Base-by-base conservation (phyloP, 768 basidiomycete genomes). In the Suillus subaureus region DNA sequence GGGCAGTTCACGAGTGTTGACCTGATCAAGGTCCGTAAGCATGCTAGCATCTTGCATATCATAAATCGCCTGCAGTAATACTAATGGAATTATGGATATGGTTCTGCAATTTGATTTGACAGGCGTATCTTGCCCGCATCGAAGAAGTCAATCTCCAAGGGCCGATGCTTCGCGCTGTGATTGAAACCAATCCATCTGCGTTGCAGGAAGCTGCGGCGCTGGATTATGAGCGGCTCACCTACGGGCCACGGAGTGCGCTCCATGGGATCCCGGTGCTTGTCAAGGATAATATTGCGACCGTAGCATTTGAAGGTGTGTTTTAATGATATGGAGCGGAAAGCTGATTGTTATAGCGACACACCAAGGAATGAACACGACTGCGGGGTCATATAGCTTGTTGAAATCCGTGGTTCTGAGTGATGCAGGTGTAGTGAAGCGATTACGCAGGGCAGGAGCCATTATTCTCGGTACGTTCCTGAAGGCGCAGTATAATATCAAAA, bases 121-220 rank as follows among this genome's bases (percentile, higher is more conserved):
- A 81, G 80, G 79, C 81, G 1, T 82, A 83, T 65, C 71, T 82
- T 55, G 72, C 77, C 21, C 76, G 81, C 18, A 83, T 83, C 52
- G 74, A 78, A 23, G 81, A 83, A 72, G 81, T 82, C 18, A 83
- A 83, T 69, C 64, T 76, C 16, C 66, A 78, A 49, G 80, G 80
- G 2, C 74, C 81, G 3, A 66, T 33, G 3, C 64, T 82, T 18
- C 79, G 76, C n/a, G 81, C 81, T 1, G 77, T 82, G 21, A 72
- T 83, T 23, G 78, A 81, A 65, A 76, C 72, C 7, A 83, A 80
- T 61, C 78, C 80, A 0, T 74, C 70, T 26, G 81, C 81, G 7
- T 66, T 82, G 23, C 47, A 56, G 9, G 71, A 80, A 63, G 82
- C 81, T 4, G 73, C 72, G 0, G 64, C 58, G 2, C 74, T 81